Conservation (phyloP, 2,329 filamentous ascomycete genomes). For the Phaeoacremonium minimum region DNA sequence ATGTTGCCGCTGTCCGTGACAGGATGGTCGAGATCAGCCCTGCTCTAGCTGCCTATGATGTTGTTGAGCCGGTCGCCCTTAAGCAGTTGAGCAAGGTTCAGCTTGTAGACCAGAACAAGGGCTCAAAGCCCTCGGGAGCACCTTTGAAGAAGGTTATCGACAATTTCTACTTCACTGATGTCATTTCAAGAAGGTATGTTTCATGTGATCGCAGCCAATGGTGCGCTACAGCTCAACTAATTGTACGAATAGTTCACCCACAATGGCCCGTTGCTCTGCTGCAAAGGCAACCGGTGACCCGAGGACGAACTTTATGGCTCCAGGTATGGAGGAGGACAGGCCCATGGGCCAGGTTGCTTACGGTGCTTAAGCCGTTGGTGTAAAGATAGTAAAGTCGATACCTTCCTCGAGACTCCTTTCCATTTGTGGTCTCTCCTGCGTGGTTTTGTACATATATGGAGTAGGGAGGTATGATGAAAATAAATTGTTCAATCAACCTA, state of each 20-base stretch:
- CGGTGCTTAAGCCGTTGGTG: slow-evolving; percentile 36
- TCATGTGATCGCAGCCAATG: no score
- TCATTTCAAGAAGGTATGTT: slow-evolving; percentile 87
- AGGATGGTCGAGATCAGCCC: slow-evolving; percentile 95
- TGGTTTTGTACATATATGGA: slow-evolving; percentile 18
- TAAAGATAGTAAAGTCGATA: slow-evolving; percentile 13
- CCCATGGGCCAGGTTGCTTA: slow-evolving; percentile 59
- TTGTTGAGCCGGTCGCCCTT: slow-evolving; percentile 78
- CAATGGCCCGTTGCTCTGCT: slow-evolving; percentile 95
- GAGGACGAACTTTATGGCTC: slow-evolving; percentile 74
- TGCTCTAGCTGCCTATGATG: slow-evolving; percentile 81
- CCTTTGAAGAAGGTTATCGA: slow-evolving; percentile 83
- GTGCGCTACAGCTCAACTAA: no score
- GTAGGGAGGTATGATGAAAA: slow-evolving; percentile 10
- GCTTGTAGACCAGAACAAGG: slow-evolving; percentile 95
- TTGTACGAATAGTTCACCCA: slow-evolving; percentile 93
- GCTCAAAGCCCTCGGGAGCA: slow-evolving; percentile 64
- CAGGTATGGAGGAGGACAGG: slow-evolving; percentile 61
- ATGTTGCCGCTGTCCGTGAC: slow-evolving; percentile 82
- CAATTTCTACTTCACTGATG: slow-evolving; percentile 98
- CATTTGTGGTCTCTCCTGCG: slow-evolving; percentile 17
- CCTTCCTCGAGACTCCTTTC: slow-evolving; percentile 25
- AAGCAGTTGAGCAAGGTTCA: slow-evolving; percentile 83
- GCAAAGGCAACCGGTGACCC: slow-evolving; percentile 81
- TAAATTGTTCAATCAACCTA: no score